Base-by-base conservation (phyloP, 306 rosid genomes). In the Gleditsia sinensis region DNA sequence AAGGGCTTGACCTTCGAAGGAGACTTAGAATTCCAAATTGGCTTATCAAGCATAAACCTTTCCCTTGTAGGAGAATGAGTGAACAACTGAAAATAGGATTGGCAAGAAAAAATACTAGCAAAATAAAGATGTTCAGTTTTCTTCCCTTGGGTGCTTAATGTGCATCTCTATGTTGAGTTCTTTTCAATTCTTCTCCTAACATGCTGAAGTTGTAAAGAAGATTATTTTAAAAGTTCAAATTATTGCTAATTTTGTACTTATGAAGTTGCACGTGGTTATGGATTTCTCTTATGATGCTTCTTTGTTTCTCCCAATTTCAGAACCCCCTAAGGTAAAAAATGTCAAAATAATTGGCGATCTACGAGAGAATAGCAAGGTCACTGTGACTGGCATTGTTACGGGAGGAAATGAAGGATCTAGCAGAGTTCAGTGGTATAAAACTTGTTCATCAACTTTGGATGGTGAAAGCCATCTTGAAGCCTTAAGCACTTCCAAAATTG, bases 351-450 rank as follows among this genome's bases (percentile, higher is more conserved):
- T 88, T 75, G 99, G 98, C 66, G 98, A 94, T 61, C 56, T 90
- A 59, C 86, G 81, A 71, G 99, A 94, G 87, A 94, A 92, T 78
- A 84, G 85, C 83, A 94, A 92, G 88, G 83, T 94, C 71, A 90
- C 88, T 67, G 96, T 81, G 32, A 82, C 93, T 43, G 93, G 98
- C 64, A 69, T 57, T 87, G 96, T 94, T 71, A 90, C 92, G 1
- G 99, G 99, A 82, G 99, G 99, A 80, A 84, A 89, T 71, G 99
- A 94, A 84, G 99, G 86, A 54, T 84, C 91, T 57, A 88, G 99
- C 83, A 85, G 99, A 81, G 99, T 92, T 70, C 99, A 92, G 86
- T 94, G 99, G 99, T 92, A 87, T 81, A 94, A 94, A 83, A 88
- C 95, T 67, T 50, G 86, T 69, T 92, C 73, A 5, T 65, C 92